phyloP scores from a whole-genome alignment of 1,139 yeast genomes.

The Diutina siamensis region DNA sequence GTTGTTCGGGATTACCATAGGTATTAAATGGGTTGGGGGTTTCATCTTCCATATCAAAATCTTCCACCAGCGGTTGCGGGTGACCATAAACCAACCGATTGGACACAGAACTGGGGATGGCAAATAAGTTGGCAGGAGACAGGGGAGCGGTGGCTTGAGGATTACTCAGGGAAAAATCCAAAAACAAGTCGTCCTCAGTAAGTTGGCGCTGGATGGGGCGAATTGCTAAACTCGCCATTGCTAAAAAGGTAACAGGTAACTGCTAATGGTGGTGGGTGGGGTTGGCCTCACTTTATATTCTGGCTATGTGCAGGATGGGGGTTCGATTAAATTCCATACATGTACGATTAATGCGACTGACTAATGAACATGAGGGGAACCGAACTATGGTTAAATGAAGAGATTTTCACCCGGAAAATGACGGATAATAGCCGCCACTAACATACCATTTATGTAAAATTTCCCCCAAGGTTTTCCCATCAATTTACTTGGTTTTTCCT shows the following conservation, averaged over 20 bases:
- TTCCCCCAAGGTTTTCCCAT: not conserved
- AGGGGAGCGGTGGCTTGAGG: not conserved
- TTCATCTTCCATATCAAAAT: not conserved
- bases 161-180: not conserved
- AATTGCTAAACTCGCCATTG: slow-evolving; percentile 2
- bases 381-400: no score
- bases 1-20: slow-evolving; percentile 3
- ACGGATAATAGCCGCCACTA: no score
- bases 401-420: no score
- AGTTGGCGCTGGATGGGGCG: slow-evolving; percentile 1
- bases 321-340: not conserved
- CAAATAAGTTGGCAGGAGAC: not conserved
- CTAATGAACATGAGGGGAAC: not conserved
- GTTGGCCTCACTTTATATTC: not conserved
- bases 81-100: not conserved
- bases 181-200: not conserved
- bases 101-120: not conserved
- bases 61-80: not conserved
- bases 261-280: not conserved
- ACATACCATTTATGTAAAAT: no score
- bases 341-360: not conserved
- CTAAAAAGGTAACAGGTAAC: not conserved
- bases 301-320: slow-evolving; percentile 3
- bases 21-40: not conserved
- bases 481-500: not conserved